Percentiles rank a stretch among this genome's conserved stretches.
Conservation (phyloP, 176 grass and related monocot genomes). For the Thalia dealbata region DNA sequence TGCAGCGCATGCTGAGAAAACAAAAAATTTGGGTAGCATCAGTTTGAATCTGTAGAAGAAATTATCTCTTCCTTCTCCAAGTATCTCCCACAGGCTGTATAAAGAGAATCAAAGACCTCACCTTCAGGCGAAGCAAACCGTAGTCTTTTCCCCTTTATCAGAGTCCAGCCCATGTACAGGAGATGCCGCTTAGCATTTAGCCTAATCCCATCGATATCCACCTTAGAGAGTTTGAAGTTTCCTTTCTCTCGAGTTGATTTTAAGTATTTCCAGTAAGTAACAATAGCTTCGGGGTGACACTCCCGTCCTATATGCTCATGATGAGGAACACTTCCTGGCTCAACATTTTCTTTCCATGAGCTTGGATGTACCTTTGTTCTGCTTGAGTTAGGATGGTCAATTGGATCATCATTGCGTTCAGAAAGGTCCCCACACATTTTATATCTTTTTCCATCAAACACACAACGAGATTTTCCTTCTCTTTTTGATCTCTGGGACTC, state of each 20-base stretch:
- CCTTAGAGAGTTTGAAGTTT: not conserved
- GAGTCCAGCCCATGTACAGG: conserved; percentile 40
- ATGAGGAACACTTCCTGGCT: not conserved
- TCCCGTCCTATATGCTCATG: conserved; percentile 11
- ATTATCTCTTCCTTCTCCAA: conserved; percentile 14
- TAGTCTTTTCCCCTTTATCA: conserved; percentile 15
- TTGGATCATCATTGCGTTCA: not conserved
- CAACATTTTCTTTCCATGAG: no score
- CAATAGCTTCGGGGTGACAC: conserved; percentile 27
- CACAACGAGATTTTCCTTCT: conserved; percentile 1
- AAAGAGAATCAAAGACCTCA: conserved; percentile 43
- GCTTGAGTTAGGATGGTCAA: not conserved
- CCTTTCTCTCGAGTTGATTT: conserved; percentile 25
- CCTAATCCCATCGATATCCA: conserved; percentile 18
- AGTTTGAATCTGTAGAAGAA: not conserved
- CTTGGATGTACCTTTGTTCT: not conserved
- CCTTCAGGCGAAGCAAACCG: conserved; percentile 34
- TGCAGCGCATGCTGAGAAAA: no score
- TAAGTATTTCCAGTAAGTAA: conserved; percentile 33
- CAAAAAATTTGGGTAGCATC: conserved; percentile 10
- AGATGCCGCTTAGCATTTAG: conserved; percentile 52
- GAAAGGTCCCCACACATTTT: not conserved
- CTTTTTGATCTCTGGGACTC: not conserved
- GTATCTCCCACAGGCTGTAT: conserved; percentile 47
- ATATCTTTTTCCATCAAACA: not conserved